A percentile compares a stretch with the other conserved stretches of the same genome.
Evolutionary conservation across 129 eudicot genomes (phyloP).

Genomic region (Dittrichia graveolens): DNA sequence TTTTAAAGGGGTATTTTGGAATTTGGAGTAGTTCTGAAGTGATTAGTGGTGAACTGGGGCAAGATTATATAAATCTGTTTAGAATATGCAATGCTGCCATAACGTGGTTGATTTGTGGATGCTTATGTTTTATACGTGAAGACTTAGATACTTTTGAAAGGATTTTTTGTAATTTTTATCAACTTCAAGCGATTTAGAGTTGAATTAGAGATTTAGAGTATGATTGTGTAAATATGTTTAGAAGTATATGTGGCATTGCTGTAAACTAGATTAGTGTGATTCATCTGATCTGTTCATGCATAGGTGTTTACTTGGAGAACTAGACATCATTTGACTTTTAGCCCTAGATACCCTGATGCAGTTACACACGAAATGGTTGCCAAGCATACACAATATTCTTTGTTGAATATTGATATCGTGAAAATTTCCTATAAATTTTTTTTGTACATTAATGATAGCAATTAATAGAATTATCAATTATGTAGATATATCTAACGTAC

Average conservation of each 20-base stretch:
- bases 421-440: not conserved
- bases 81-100: not conserved
- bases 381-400: constrained; percentile 1
- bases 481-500: not conserved
- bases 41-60: constrained; percentile 16
- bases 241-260: constrained; percentile 7
- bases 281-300: constrained; percentile 14
- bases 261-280: not conserved
- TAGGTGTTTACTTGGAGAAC: not conserved
- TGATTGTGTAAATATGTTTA: not conserved
- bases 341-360: not conserved
- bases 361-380: not conserved
- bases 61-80: not conserved
- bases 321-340: not conserved
- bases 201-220: not conserved
- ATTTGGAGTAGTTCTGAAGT: not conserved
- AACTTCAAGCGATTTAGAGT: not conserved
- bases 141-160: not conserved
- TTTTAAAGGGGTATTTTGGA: constrained; percentile 1
- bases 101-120: constrained; percentile 18
- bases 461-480: not conserved
- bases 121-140: not conserved
- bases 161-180: not conserved
- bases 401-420: not conserved
- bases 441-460: no score